Conservation (phyloP, 208 protist species). For the Zelonia costaricensis region DNA sequence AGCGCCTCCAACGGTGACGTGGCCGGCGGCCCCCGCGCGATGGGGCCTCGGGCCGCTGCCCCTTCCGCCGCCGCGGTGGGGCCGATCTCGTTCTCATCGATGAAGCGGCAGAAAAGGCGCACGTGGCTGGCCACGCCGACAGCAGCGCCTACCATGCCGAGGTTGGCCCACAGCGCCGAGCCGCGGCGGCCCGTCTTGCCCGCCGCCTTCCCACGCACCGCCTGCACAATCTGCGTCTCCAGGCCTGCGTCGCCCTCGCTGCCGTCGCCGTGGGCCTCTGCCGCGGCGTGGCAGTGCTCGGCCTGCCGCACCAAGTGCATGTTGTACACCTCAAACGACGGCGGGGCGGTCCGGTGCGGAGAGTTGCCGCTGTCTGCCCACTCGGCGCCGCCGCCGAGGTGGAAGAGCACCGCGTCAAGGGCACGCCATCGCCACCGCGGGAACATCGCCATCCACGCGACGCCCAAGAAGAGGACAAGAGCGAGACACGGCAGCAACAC, state of each 20-base stretch:
- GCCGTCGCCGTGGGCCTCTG: neutral
- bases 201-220: conserved; percentile 12
- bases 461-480: conserved; percentile 7
- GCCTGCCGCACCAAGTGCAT: conserved; percentile 13
- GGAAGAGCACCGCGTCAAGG: conserved; percentile 3
- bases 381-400: conserved; percentile 12
- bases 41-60: neutral
- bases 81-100: conserved; percentile 29
- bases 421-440: conserved; percentile 6
- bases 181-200: conserved; percentile 15
- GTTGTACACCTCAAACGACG: conserved; percentile 26
- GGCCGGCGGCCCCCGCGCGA: neutral
- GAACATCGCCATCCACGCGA: conserved; percentile 9
- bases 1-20: conserved; percentile 21
- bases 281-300: neutral
- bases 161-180: conserved; percentile 16
- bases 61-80: conserved; percentile 5
- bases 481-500: conserved; percentile 19
- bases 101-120: conserved; percentile 32
- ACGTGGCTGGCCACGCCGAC: conserved; percentile 31
- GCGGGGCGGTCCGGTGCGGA: neutral
- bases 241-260: neutral
- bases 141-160: conserved; percentile 20
- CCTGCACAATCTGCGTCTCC: conserved; percentile 12
- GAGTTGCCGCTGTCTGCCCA: conserved; percentile 4